phyloP scores from a whole-genome alignment of 768 basidiomycete genomes.

The Amanita subjunquillea region DNA sequence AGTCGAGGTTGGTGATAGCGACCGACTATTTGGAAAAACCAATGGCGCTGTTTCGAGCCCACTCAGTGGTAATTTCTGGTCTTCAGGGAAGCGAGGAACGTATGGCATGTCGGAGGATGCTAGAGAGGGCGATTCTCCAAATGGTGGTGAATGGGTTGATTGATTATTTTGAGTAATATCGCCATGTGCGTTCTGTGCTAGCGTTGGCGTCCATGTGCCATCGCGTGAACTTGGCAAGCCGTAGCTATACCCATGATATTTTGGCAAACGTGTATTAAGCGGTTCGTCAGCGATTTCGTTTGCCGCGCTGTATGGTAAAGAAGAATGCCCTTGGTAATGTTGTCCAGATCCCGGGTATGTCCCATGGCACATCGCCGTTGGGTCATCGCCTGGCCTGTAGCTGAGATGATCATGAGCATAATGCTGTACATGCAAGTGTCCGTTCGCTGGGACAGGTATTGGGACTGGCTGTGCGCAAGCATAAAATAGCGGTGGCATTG shows the following conservation, averaged over 20 bases:
- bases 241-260: slow-evolving; percentile 44
- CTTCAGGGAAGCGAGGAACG: slow-evolving; percentile 39
- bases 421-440: slow-evolving; percentile 24
- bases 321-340: slow-evolving; percentile 35
- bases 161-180: slow-evolving; percentile 18
- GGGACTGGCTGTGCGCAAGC: slow-evolving; percentile 18
- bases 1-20: slow-evolving; percentile 60
- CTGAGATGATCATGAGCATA: slow-evolving; percentile 26
- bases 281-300: slow-evolving; percentile 21
- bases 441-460: slow-evolving; percentile 20
- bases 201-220: slow-evolving; percentile 29
- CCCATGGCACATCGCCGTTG: slow-evolving; percentile 27
- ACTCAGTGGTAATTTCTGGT: slow-evolving; percentile 44
- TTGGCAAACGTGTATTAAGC: slow-evolving; percentile 32
- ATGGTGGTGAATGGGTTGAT: slow-evolving; percentile 3
- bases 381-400: slow-evolving; percentile 41
- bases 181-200: slow-evolving; percentile 41
- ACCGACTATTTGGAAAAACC: slow-evolving; percentile 56
- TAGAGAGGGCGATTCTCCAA: slow-evolving; percentile 36
- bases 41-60: slow-evolving; percentile 46
- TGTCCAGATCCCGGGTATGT: slow-evolving; percentile 31
- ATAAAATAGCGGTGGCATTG: slow-evolving; percentile 27
- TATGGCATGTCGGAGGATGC: slow-evolving; percentile 36
- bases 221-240: slow-evolving; percentile 25
- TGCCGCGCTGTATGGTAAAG: slow-evolving; percentile 23